Base-by-base conservation (phyloP, 371 early-diverging fungal species). In the Encephalitozoon romaleae region DNA sequence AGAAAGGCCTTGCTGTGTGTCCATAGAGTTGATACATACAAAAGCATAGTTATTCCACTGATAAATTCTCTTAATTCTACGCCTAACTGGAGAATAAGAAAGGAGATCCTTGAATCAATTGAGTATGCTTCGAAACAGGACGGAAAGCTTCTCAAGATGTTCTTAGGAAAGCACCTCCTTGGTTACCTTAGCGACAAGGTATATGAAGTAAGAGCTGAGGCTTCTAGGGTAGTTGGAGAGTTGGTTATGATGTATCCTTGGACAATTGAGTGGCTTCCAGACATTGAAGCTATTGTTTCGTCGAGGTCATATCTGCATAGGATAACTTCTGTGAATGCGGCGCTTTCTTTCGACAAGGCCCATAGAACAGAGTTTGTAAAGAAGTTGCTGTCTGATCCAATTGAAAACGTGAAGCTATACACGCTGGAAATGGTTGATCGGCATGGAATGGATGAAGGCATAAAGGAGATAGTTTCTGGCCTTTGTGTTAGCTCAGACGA, bases 1-100 rank as follows among this genome's bases (percentile, higher is more conserved):
- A 45, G 34, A n/a, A 67, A 67, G 49, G 69, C 55, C 23, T 30
- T 74, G n/a, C 47, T 74, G 43, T 74, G 68, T 67, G 64, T 74
- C 12, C 67, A 74, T 21, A 66, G 49, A 8, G 69, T 47, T 21
- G 68, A 67, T n/a, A 74, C 55, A 34, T 74, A 67, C 67, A 67
- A 66, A 41, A 68, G 25, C 11, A 53, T 74, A 9, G 55, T 45
- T 45, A 25, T 67, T 28, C 75, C 67, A 2, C 41, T 76, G 5
- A 76, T 76, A 45, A 69, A 59, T 18, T 54, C 67, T 18, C 52
- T 76, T 41, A 45, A 66, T 11, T 41, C 47, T 21, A 34, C 34
- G 21, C 25, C 55, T 30, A 49, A 63, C 30, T 76, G 76, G 76
- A 54, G 76, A 23, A 69, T 69, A 49, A 54, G 66, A 47, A 69